Conservation (phyloP, 2,329 filamentous ascomycete genomes). For the Sphaerulina musiva region DNA sequence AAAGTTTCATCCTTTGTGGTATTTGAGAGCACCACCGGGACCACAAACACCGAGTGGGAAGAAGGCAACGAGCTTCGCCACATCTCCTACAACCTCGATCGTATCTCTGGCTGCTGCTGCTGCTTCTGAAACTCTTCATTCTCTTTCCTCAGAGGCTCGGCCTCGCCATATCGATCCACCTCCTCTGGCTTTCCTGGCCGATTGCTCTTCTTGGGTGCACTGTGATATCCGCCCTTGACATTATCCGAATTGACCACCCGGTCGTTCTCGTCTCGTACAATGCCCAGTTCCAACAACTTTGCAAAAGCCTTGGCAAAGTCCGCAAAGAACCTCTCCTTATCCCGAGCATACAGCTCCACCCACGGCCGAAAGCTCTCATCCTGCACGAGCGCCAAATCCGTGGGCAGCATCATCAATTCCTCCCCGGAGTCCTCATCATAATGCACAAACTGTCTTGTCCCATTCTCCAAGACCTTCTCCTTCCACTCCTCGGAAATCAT, state of each 20-base stretch:
- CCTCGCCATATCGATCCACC: slow-evolving; percentile 34
- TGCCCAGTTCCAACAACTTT: slow-evolving; percentile 57
- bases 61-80: not conserved
- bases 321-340: slow-evolving; percentile 57
- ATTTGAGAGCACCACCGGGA: not conserved
- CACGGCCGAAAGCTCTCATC: slow-evolving; percentile 50
- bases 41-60: not conserved
- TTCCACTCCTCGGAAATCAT: slow-evolving; percentile 50
- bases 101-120: slow-evolving; percentile 16
- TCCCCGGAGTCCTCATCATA: slow-evolving; percentile 52
- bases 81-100: slow-evolving; percentile 36
- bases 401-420: slow-evolving; percentile 61
- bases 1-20: not conserved
- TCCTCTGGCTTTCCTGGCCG: slow-evolving; percentile 34
- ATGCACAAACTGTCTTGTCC: slow-evolving; percentile 53
- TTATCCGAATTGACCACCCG: slow-evolving; percentile 53
- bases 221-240: slow-evolving; percentile 49
- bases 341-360: slow-evolving; percentile 54
- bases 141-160: slow-evolving; percentile 37
- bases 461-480: slow-evolving; percentile 48
- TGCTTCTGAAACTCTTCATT: slow-evolving; percentile 31
- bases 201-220: slow-evolving; percentile 52
- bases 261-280: slow-evolving; percentile 49
- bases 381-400: slow-evolving; percentile 53
- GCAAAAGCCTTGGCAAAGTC: slow-evolving; percentile 55